Evolutionary conservation across 2,329 filamentous ascomycete species (phyloP).

Genomic region (Verticillium albo-atrum): DNA sequence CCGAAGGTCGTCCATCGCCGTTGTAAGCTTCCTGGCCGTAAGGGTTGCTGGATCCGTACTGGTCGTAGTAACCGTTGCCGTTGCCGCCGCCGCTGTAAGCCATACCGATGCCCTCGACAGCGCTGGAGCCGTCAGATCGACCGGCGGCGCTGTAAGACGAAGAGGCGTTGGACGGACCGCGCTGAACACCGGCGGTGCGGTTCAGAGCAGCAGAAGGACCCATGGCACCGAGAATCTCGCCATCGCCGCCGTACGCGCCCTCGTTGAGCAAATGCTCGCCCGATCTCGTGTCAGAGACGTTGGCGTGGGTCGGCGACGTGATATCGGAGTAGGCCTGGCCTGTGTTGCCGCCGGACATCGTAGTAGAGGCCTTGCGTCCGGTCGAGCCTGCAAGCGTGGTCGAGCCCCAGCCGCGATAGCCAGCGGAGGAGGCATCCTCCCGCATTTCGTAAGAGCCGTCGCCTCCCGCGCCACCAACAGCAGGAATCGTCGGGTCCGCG

Average conservation of each 20-base stretch:
- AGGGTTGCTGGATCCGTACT: conserved; percentile 53
- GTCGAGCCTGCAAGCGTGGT: conserved; percentile 64
- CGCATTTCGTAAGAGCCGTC: conserved; percentile 68
- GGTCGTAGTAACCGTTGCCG: conserved; percentile 50
- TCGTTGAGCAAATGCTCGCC: conserved; percentile 60
- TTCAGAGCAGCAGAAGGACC: conserved; percentile 66
- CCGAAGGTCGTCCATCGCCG: conserved; percentile 32
- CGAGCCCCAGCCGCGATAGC: conserved; percentile 93
- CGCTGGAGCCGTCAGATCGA: conserved; percentile 62
- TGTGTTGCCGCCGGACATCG: conserved; percentile 70
- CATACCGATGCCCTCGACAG: conserved; percentile 40
- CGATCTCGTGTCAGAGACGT: conserved; percentile 64
- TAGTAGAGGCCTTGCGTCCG: conserved; percentile 82
- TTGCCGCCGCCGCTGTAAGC: conserved; percentile 33
- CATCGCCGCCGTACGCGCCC: conserved; percentile 57
- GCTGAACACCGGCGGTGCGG: conserved; percentile 65
- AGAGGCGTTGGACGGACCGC: conserved; percentile 91
- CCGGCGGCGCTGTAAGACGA: conserved; percentile 86
- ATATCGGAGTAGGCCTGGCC: conserved; percentile 63
- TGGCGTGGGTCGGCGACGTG: conserved; percentile 61
- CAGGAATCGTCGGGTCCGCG: conserved; percentile 73
- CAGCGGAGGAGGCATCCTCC: conserved; percentile 63
- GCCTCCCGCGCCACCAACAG: conserved; percentile 34
- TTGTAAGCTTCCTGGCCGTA: conserved; percentile 41
- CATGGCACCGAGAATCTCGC: conserved; percentile 79